Percentiles rank a stretch among this genome's conserved stretches.
phyloP scores from a whole-genome alignment of 2,329 filamentous ascomycete species.

The Aureobasidium lini region DNA sequence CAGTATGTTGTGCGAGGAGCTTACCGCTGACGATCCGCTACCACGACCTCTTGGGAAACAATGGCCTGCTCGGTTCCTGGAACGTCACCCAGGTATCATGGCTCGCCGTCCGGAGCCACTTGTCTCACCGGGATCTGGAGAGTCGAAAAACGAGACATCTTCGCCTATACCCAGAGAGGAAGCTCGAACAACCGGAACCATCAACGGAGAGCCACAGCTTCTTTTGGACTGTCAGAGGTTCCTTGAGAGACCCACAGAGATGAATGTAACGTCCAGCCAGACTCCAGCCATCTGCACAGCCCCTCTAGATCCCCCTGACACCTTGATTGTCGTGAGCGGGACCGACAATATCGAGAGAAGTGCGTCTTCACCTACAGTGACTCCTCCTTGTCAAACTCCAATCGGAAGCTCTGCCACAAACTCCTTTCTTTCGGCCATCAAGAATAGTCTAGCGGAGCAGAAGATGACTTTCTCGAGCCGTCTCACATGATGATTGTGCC shows the following conservation, averaged over 20 bases:
- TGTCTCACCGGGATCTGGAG: background rate
- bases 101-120: background rate
- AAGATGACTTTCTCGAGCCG: constrained; percentile 3
- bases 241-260: background rate
- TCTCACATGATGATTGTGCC: background rate
- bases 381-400: background rate
- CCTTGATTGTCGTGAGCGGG: background rate
- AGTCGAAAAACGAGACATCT: background rate
- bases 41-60: constrained; percentile 2
- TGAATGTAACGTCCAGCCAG: background rate
- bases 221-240: constrained; percentile 1
- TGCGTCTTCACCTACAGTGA: background rate
- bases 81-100: constrained; percentile 3
- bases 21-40: background rate
- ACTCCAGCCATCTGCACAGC: background rate
- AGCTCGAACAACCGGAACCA: background rate
- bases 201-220: background rate
- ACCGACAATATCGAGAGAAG: background rate
- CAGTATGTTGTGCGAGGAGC: constrained; percentile 6
- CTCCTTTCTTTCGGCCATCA: constrained; percentile 3
- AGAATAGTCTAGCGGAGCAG: constrained; percentile 1
- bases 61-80: constrained; percentile 7
- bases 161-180: background rate
- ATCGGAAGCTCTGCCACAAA: background rate
- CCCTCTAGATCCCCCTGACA: background rate